Conservation (phyloP, 2,329 filamentous ascomycete genomes). For the Aspergillus luchuensis region DNA sequence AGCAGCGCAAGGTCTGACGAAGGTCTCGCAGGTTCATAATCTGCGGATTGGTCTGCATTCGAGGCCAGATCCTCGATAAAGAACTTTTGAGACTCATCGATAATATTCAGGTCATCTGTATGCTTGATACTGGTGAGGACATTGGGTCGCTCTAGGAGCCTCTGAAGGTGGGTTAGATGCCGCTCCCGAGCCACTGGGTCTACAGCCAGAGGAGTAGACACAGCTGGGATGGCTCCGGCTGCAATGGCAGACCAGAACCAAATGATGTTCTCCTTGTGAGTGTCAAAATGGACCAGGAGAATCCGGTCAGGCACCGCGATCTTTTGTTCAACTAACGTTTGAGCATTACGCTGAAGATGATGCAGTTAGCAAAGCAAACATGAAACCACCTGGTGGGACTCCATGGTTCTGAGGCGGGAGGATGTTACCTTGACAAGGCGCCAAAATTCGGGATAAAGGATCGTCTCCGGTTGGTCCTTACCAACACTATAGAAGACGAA, state of each 20-base stretch:
- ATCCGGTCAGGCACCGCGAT: background rate
- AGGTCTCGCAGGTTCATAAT: background rate
- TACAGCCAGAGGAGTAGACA: slow-evolving; percentile 25
- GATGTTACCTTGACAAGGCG: background rate
- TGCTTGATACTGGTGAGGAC: background rate
- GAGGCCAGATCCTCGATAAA: background rate
- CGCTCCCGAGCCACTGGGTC: slow-evolving; percentile 16
- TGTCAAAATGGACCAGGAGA: slow-evolving; percentile 36
- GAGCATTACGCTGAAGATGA: background rate
- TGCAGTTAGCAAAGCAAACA: background rate
- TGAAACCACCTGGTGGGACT: background rate
- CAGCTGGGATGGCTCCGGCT: slow-evolving; percentile 41
- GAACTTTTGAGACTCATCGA: background rate
- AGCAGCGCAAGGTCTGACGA: slow-evolving; percentile 37
- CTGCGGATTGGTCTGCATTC: background rate
- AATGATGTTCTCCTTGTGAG: slow-evolving; percentile 39
- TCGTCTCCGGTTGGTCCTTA: background rate
- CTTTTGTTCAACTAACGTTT: background rate
- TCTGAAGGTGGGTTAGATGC: slow-evolving; percentile 3
- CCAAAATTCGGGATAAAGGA: background rate
- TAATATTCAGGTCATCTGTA: background rate
- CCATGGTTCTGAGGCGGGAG: background rate
- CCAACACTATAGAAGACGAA: slow-evolving; percentile 1
- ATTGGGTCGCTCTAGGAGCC: background rate
- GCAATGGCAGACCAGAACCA: slow-evolving; percentile 47